Conservation (phyloP, 176 grass and related monocot genomes). For the Eragrostis nindensis region DNA sequence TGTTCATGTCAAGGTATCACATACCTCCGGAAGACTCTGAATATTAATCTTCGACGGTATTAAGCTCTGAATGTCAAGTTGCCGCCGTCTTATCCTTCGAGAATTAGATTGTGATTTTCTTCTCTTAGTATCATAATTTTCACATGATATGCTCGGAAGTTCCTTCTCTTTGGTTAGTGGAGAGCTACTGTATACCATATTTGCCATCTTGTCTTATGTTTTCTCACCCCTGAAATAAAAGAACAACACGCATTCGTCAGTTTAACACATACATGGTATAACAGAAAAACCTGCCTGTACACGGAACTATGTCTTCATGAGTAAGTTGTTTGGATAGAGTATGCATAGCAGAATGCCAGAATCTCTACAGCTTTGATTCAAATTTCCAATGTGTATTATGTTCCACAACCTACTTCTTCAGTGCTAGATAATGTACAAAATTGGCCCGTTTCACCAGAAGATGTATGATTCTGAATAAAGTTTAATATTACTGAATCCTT, state of each 20-base stretch:
- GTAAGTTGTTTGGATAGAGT: not conserved
- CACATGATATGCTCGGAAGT: not conserved
- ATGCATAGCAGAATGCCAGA: not conserved
- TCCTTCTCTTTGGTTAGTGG: not conserved
- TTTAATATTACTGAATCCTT: no score
- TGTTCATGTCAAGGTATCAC: not conserved
- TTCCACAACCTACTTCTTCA: not conserved
- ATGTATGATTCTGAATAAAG: not conserved
- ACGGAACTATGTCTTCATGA: not conserved
- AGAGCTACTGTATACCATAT: not conserved
- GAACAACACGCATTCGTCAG: not conserved
- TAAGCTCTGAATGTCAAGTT: not conserved
- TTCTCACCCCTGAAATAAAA: not conserved
- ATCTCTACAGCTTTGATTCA: not conserved
- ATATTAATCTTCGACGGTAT: not conserved
- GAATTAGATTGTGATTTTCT: not conserved
- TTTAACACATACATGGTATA: not conserved
- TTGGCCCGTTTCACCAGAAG: not conserved
- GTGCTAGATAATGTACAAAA: not conserved
- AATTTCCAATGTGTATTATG: not conserved
- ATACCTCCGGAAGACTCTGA: constrained; percentile 22
- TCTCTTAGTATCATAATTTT: not conserved
- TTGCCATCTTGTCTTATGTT: not conserved
- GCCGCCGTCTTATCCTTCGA: not conserved
- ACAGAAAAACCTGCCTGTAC: not conserved